Conservation (phyloP, 2,329 filamentous ascomycete species). For the Gyromitra esculenta region DNA sequence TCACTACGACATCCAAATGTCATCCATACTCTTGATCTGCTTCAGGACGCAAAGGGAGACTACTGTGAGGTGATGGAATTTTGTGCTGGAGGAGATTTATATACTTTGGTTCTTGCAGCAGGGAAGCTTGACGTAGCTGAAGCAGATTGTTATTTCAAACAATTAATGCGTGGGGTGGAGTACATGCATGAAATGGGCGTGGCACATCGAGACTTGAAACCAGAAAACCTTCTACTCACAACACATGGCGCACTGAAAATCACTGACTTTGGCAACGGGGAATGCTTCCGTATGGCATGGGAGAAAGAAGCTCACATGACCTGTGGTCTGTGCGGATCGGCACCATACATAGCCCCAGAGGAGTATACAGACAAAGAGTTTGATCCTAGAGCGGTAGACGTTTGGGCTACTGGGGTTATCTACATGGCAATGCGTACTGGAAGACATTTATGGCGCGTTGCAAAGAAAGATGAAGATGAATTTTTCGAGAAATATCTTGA, state of each 20-base stretch:
- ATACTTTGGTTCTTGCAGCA: slow-evolving; percentile 88
- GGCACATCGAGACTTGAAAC: slow-evolving; percentile 94
- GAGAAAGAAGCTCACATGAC: slow-evolving; percentile 99
- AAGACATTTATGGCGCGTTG: slow-evolving; percentile 94
- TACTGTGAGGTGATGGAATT: slow-evolving; percentile 99
- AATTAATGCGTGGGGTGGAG: slow-evolving; percentile 98
- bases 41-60: slow-evolving; percentile 95
- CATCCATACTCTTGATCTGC: slow-evolving; percentile 93
- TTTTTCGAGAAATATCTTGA: slow-evolving; percentile 96
- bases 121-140: slow-evolving; percentile 91
- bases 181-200: slow-evolving; percentile 99
- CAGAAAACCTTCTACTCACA: slow-evolving; percentile 93
- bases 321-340: slow-evolving; percentile 92
- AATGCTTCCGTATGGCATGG: slow-evolving; percentile 99
- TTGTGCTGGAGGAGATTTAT: slow-evolving; percentile 94
- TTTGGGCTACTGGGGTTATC: slow-evolving; percentile 98
- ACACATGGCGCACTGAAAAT: slow-evolving; percentile 94
- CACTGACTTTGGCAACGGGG: slow-evolving; percentile 97
- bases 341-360: slow-evolving; percentile 96
- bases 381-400: slow-evolving; percentile 94
- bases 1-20: slow-evolving; percentile 96
- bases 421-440: slow-evolving; percentile 99
- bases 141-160: slow-evolving; percentile 98
- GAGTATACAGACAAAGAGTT: slow-evolving; percentile 97
- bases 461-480: slow-evolving; percentile 95